Base-by-base conservation (phyloP, 169 alveolate species). In the Theileria sp. region DNA sequence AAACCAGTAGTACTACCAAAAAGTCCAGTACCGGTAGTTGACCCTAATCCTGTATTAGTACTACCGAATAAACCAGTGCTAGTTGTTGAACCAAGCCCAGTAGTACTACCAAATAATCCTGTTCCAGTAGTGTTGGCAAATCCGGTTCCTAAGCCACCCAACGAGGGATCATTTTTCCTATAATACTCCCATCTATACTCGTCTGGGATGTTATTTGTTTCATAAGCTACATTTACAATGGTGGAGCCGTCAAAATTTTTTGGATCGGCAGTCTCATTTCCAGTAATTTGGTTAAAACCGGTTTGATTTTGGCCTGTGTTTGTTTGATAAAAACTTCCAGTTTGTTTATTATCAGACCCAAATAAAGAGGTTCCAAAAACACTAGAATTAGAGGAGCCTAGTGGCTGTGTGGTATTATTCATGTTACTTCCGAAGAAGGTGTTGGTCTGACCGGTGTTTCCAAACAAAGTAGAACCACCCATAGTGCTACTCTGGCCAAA, bases 131-230 rank as follows among this genome's bases (percentile, higher is more conserved):
- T 30, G 34, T 26, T 23, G 19, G 77, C 65, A 72, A 77, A 15
- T 13, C 80, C 66, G 15, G 79, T 10, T 3, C 83, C 60, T 3
- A 34, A 21, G 23, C 50, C 81, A n/a, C 54, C 61, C 54, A 44
- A 15, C 54, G 74, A 72, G 13, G 86, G 86, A 25, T 66, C 78
- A 21, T 17, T 68, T 61, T 71, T 64, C 66, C 72, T 83, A 64
- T 83, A 83, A 71, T 66, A 83, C 19, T 83, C 86, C 89, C 89
- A 83, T 8, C 89, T 30, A 54, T 68, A 83, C 50, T 75, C 89
- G 3, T 83, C 89, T 23, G 51, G 56, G 72, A 68, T 66, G 7
- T 34, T 34, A 54, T 66, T 64, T 5, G 75, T 75, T 50, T 71
- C 81, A 34, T 60, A 83, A 32, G 89, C 36, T 17, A 83, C 49